Evolutionary conservation across 371 early-diverging fungal genomes (phyloP).

Genomic region (Fennellomyces sp.): DNA sequence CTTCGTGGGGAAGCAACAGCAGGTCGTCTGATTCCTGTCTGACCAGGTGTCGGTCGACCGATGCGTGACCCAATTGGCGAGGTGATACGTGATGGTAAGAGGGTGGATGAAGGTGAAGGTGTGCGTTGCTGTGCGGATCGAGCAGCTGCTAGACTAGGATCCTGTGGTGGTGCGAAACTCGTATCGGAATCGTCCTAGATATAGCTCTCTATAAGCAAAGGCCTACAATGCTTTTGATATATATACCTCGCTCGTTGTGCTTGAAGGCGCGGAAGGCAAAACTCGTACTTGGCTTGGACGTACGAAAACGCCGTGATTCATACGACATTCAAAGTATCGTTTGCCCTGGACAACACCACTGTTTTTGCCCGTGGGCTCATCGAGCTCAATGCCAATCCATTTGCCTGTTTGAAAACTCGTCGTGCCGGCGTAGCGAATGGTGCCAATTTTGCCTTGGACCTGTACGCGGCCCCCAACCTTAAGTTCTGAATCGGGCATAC

Average conservation of each 20-base stretch:
- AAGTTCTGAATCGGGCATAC: constrained; percentile 10
- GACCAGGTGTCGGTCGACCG: constrained; percentile 13
- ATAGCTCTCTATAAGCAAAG: neutral
- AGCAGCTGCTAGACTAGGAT: constrained; percentile 27
- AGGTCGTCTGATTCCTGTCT: constrained; percentile 20
- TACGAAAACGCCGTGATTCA: constrained; percentile 82
- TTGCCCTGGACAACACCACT: constrained; percentile 77
- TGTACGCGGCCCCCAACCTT: constrained; percentile 56
- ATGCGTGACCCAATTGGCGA: constrained; percentile 22
- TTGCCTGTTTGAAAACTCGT: constrained; percentile 76
- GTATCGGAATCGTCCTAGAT: constrained; percentile 5
- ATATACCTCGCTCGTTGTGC: constrained; percentile 12
- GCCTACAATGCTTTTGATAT: neutral
- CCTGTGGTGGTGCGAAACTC: constrained; percentile 31
- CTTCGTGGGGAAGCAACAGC: constrained; percentile 16
- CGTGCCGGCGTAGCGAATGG: constrained; percentile 71
- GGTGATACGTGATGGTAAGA: constrained; percentile 32
- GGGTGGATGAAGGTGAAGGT: constrained; percentile 30
- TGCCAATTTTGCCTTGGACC: constrained; percentile 67
- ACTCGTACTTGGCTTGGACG: constrained; percentile 68
- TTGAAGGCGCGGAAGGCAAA: neutral
- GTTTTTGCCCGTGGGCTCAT: constrained; percentile 78
- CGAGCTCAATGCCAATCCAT: constrained; percentile 85
- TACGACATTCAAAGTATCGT: constrained; percentile 81
- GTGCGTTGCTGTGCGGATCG: constrained; percentile 25